Evolutionary conservation across 108 stramenopile genomes (phyloP).

Genomic region (Licmophora abbreviata): DNA sequence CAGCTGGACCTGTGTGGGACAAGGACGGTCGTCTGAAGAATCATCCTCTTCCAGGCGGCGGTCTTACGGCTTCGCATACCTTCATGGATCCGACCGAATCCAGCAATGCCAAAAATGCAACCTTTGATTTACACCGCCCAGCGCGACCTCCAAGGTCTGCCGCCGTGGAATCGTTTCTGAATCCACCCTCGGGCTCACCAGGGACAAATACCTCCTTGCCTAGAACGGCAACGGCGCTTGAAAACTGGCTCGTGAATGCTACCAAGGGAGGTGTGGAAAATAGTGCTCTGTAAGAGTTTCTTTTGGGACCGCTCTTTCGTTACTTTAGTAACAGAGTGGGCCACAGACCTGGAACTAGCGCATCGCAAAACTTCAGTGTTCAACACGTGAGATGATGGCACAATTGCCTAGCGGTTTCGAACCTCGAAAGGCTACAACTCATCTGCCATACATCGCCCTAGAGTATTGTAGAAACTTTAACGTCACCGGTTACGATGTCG

Average conservation of each 20-base stretch:
- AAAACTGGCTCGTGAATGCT: conserved; percentile 27
- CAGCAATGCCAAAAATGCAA: conserved; percentile 1
- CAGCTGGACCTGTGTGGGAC: conserved; percentile 28
- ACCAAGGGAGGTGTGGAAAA: conserved; percentile 3
- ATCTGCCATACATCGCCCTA: no score
- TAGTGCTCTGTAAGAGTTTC: no score
- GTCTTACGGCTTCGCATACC: conserved; percentile 11
- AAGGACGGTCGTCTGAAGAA: conserved; percentile 36
- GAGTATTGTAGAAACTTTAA: no score
- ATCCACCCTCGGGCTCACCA: no score
- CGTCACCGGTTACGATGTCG: no score
- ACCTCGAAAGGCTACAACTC: no score
- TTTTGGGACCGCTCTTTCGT: no score
- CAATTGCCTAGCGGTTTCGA: no score
- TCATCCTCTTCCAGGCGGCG: conserved; percentile 27
- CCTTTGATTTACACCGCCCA: neutral
- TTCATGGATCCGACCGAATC: conserved; percentile 7
- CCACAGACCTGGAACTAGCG: no score
- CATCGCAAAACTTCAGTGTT: no score
- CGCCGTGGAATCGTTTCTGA: conserved; percentile 33
- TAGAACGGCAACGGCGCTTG: conserved; percentile 44
- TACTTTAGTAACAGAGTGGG: no score
- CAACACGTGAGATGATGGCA: no score
- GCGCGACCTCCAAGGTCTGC: neutral
- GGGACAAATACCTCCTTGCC: conserved; percentile 21